Percentiles rank a stretch among this genome's conserved stretches.
Evolutionary conservation across 495 filamentous ascomycete genomes (phyloP).

Genomic region (Parathielavia appendiculata): DNA sequence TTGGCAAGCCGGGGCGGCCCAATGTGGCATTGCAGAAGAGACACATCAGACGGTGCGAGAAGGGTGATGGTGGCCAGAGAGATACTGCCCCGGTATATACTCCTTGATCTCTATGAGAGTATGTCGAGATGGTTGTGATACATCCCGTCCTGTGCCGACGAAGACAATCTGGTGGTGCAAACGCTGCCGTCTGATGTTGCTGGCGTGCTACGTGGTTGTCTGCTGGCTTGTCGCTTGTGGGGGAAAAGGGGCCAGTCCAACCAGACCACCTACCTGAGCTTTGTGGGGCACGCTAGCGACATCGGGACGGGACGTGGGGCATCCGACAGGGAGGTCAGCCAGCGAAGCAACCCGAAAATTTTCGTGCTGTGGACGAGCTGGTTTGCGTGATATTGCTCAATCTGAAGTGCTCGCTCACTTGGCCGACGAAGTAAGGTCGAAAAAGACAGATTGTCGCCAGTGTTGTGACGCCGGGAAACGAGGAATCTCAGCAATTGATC

Average conservation of each 20-base stretch:
- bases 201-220: conserved; percentile 43
- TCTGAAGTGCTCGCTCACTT: background rate
- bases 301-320: conserved; percentile 23
- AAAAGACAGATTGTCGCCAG: background rate
- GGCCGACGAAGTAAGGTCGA: background rate
- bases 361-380: background rate
- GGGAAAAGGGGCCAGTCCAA: conserved; percentile 20
- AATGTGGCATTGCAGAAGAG: conserved; percentile 10
- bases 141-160: background rate
- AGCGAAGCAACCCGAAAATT: conserved; percentile 15
- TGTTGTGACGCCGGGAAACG: background rate
- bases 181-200: conserved; percentile 12
- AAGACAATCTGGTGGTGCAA: conserved; percentile 9
- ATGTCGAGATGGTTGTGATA: background rate
- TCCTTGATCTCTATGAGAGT: too few species aligned
- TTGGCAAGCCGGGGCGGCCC: conserved; percentile 8
- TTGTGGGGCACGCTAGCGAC: conserved; percentile 18
- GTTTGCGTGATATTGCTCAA: background rate
- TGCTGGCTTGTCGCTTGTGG: conserved; percentile 34
- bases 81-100: too few species aligned
- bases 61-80: background rate
- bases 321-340: background rate
- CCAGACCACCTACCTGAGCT: conserved; percentile 18
- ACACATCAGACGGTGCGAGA: conserved; percentile 14
- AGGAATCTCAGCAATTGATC: background rate